Conservation (phyloP, 2,329 filamentous ascomycete species). For the Neophaeococcomyces mojaviensis region DNA sequence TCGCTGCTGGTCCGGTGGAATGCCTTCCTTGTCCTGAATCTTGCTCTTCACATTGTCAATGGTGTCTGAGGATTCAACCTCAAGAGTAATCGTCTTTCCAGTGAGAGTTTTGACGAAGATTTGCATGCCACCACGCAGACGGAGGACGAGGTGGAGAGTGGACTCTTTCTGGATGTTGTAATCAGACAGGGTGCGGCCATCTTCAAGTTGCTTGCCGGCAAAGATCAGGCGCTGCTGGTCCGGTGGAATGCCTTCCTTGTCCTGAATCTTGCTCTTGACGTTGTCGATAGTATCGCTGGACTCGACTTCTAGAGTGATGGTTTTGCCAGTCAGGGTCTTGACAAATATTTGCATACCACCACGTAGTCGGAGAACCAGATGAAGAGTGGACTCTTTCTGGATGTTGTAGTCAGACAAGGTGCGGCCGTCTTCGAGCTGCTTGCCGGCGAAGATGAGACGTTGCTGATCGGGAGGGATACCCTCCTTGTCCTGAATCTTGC, state of each 20-base stretch:
- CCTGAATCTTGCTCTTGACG: constrained; percentile 94
- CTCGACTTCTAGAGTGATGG: constrained; percentile 60
- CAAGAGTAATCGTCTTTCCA: constrained; percentile 89
- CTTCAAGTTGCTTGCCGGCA: constrained; percentile 91
- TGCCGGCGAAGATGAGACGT: constrained; percentile 51
- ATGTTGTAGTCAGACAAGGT: constrained; percentile 51
- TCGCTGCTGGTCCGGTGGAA: constrained; percentile 89
- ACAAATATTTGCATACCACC: constrained; percentile 46
- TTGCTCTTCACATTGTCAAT: constrained; percentile 94
- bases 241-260: constrained; percentile 93
- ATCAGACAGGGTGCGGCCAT: constrained; percentile 80
- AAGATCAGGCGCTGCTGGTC: constrained; percentile 96
- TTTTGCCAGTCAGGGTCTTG: constrained; percentile 56
- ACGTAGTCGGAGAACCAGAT: constrained; percentile 67
- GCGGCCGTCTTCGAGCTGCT: constrained; percentile 52
- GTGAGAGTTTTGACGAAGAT: constrained; percentile 53
- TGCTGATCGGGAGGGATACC: constrained; percentile 53
- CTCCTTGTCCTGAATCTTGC: constrained; percentile 55
- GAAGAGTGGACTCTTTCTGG: constrained; percentile 60
- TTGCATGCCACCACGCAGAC: constrained; percentile 72
- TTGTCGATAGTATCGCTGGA: constrained; percentile 87
- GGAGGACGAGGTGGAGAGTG: constrained; percentile 76
- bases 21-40: constrained; percentile 75
- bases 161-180: constrained; percentile 97
- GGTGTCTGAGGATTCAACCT: constrained; percentile 81